These are phyloP conservation scores for Colletotrichum tofieldiae DNA, from an alignment of 2,329 filamentous ascomycete species.

Conservation along the genomic window DNA sequence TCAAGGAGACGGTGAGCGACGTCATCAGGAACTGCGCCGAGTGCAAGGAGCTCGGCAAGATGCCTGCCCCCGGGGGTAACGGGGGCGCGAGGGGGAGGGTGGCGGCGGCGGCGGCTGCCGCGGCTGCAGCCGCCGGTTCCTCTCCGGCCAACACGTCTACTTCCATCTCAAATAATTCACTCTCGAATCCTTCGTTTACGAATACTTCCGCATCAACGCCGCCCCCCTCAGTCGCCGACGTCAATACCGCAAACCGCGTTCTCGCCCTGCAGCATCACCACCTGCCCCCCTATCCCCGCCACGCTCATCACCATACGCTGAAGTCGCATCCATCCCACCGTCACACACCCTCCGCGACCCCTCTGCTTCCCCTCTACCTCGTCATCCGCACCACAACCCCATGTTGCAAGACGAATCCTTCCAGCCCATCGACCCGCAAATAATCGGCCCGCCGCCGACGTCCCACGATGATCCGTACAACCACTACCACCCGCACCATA, in stretches of 20 bases:
- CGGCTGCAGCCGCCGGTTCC: constrained; percentile 7
- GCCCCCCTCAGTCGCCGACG: constrained; percentile 35
- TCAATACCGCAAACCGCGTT: constrained; percentile 37
- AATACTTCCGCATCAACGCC: constrained; percentile 19
- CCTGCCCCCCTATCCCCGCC: constrained; percentile 48
- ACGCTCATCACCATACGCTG: constrained; percentile 59
- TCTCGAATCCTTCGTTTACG: constrained; percentile 8
- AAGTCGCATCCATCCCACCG: constrained; percentile 62
- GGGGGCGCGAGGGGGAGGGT: constrained; percentile 31
- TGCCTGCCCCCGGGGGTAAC: constrained; percentile 49
- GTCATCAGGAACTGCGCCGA: constrained; percentile 93
- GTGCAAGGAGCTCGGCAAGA: constrained; percentile 85
- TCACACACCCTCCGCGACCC: constrained; percentile 55
- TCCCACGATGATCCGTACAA: constrained; percentile 56
- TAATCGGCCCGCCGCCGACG: constrained; percentile 62
- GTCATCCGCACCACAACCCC: constrained; percentile 53
- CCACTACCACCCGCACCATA: constrained; percentile 54
- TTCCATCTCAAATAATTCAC: constrained; percentile 17
- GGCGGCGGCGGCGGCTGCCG: constrained; percentile 10
- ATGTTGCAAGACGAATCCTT: constrained; percentile 56
- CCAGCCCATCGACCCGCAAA: constrained; percentile 74
- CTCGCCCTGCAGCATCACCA: constrained; percentile 44
- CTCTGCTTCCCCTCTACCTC: constrained; percentile 46
- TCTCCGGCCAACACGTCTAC: constrained; percentile 5
- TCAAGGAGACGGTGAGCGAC: constrained; percentile 96